Evolutionary conservation across 2,329 filamentous ascomycete species (phyloP), one percentile per base, ranked within the genome.

Genomic region (Ramichloridium luteum): DNA sequence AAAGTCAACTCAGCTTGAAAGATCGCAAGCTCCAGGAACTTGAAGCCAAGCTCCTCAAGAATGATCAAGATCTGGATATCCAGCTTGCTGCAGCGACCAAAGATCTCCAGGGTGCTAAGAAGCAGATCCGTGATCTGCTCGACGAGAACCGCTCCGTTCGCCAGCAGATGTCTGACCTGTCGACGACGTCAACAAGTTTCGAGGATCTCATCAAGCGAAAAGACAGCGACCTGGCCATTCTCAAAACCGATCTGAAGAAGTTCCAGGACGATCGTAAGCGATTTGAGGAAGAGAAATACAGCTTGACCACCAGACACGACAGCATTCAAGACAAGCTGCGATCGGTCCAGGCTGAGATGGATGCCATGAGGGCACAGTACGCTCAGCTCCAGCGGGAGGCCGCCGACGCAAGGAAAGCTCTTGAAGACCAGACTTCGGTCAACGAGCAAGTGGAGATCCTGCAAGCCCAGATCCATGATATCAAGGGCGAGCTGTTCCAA

Each of bases 141-240:
- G 74, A 78, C 4, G 88, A 98, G 51, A 92, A 93, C 45, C 72
- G 75, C 9, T 75, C 80, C 27, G 73, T 93, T 28, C 79, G 92
- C 32, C 74, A 85, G 46, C 85, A 94, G 48, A 75, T 98, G 32
- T 72, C 80, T 0, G 77, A 93, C 44, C 65, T 98, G 12, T 90
- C 90, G 0, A 77, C 83, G 29, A 94, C 88, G 0, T 93, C 88
- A 1, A 92, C 85, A 0, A 84, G 86, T 50, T 96, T 93, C 44
- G 90, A 98, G 57, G 88, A 96, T 47, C 71, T 96, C 26, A 80
- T 98, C 14, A 73, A 85, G 14, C 78, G 81, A 37, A 98, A 96
- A 55, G 90, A 98, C 53, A 93, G 86, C 54, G 92, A 98, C 51
- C 65, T 98, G 13, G 71, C 79, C 1, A 69, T 96, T 27, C 68